Evolutionary conservation across 2,329 filamentous ascomycete genomes (phyloP).

Genomic region (Aureobasidium sp.): DNA sequence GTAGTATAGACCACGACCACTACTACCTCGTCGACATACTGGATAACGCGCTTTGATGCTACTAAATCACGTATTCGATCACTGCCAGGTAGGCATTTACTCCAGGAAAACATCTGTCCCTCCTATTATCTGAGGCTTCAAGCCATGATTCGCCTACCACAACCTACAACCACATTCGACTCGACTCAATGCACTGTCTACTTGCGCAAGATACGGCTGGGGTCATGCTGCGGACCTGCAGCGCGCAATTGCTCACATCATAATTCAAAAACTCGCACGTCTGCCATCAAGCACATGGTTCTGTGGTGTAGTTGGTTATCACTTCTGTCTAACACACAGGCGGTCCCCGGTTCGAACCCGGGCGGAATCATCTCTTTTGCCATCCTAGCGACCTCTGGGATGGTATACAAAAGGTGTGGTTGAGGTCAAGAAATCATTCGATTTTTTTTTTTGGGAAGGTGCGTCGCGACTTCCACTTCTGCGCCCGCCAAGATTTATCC

Average conservation of each 20-base stretch:
- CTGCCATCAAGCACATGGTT: background rate
- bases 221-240: background rate
- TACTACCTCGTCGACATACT: background rate
- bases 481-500: background rate
- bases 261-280: background rate
- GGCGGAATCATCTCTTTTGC: background rate
- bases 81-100: background rate
- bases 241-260: background rate
- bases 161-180: background rate
- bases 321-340: constrained; percentile 6
- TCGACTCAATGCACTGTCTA: background rate
- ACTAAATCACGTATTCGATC: background rate
- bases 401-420: background rate
- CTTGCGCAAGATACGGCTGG: background rate
- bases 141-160: background rate
- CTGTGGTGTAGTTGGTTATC: constrained; percentile 8
- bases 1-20: background rate
- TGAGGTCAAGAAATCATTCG: background rate
- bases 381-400: background rate
- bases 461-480: background rate
- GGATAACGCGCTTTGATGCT: too few species aligned
- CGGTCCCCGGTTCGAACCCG: background rate
- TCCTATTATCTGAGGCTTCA: background rate
- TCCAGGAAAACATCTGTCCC: background rate
- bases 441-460: background rate